Conservation (phyloP, 768 basidiomycete genomes). For the Myochromella boudieri region DNA sequence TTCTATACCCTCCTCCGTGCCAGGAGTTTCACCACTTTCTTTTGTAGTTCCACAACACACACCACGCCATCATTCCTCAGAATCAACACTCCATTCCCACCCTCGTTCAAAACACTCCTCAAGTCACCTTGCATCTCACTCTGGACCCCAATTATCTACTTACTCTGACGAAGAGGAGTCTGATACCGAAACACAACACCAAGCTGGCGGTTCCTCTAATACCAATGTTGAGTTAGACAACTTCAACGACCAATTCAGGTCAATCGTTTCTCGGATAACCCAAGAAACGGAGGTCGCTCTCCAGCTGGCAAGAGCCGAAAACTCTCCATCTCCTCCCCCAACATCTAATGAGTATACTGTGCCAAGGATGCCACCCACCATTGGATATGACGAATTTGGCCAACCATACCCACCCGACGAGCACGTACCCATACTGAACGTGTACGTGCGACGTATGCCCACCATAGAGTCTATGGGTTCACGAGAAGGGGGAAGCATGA, state of each 20-base stretch:
- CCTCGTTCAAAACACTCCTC: slow-evolving; percentile 18
- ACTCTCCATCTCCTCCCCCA: slow-evolving; percentile 8
- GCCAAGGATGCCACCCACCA: background rate
- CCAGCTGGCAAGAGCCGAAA: slow-evolving; percentile 32
- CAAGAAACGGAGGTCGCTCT: slow-evolving; percentile 54
- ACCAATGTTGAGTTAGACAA: slow-evolving; percentile 36
- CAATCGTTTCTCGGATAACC: slow-evolving; percentile 48
- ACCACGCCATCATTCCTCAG: slow-evolving; percentile 17
- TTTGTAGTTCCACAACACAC: slow-evolving; percentile 4
- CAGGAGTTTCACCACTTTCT: slow-evolving; percentile 10
- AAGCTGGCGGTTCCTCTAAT: background rate
- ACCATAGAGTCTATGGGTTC: slow-evolving; percentile 80
- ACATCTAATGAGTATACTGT: background rate
- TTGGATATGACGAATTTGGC: slow-evolving; percentile 45
- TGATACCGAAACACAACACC: slow-evolving; percentile 1
- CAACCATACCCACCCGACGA: slow-evolving; percentile 47
- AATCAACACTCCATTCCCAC: slow-evolving; percentile 20
- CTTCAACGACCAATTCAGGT: slow-evolving; percentile 52
- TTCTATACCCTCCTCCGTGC: slow-evolving; percentile 18
- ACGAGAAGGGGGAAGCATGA: slow-evolving; percentile 45
- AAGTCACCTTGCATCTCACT: slow-evolving; percentile 9
- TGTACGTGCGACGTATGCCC: slow-evolving; percentile 71
- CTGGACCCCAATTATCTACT: slow-evolving; percentile 11
- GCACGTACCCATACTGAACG: slow-evolving; percentile 60
- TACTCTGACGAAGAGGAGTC: slow-evolving; percentile 17